Conservation (phyloP, 768 basidiomycete genomes). For the Boletus rubescentipes region DNA sequence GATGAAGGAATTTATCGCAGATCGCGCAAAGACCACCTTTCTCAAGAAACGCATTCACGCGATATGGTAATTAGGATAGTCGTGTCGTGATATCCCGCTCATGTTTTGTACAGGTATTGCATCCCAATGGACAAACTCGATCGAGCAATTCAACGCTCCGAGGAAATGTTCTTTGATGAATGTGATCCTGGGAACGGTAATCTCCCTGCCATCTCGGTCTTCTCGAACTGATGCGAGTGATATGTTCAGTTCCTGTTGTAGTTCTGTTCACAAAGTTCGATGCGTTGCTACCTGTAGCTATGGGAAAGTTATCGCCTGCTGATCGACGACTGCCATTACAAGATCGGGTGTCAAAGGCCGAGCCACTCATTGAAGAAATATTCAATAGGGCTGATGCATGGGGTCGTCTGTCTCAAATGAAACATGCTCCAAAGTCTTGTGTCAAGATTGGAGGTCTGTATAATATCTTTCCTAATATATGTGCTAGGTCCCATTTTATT, state of each 20-base stretch:
- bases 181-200: neutral
- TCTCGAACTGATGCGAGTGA: neutral
- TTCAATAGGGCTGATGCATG: too few relatives aligned
- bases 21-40: neutral
- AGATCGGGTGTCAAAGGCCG: neutral
- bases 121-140: neutral
- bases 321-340: neutral
- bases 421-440: too few relatives aligned
- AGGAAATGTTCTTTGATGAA: neutral
- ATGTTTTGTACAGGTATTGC: neutral
- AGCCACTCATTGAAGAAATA: neutral
- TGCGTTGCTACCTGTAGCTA: neutral
- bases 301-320: neutral
- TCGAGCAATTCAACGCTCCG: neutral
- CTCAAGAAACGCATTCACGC: neutral
- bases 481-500: too few relatives aligned
- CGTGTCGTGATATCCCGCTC: neutral
- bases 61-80: too few relatives aligned
- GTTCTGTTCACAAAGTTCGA: constrained; percentile 7
- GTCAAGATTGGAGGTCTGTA: too few relatives aligned
- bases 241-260: neutral
- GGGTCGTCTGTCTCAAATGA: too few relatives aligned
- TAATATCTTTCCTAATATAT: too few relatives aligned
- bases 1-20: neutral
- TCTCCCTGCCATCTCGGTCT: too few relatives aligned